Percentiles rank a stretch among this genome's conserved stretches.
These are phyloP conservation scores for Penicillium ochrochloron DNA, from an alignment of 495 filamentous ascomycete species.

Conservation along the genomic window DNA sequence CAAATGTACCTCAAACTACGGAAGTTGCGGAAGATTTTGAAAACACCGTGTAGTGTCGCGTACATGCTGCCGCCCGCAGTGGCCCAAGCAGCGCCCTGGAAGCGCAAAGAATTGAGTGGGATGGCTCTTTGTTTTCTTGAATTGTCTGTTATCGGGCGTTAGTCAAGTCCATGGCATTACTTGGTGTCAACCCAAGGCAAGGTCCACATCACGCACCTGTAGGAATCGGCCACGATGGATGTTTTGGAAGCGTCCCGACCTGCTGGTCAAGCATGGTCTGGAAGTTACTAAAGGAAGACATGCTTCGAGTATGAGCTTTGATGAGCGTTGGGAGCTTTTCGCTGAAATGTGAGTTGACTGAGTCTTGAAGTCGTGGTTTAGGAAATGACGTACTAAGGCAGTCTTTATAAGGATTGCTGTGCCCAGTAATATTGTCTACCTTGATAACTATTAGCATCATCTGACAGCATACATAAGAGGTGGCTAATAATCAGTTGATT, in stretches of 20 bases:
- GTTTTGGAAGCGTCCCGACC: conserved; percentile 24
- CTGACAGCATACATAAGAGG: conserved; percentile 2
- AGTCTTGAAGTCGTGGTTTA: background rate
- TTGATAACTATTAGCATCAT: background rate
- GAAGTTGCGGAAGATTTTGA: conserved; percentile 38
- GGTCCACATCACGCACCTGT: conserved; percentile 3
- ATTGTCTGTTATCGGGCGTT: conserved; percentile 1
- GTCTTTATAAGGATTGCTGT: background rate
- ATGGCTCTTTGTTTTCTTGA: conserved; percentile 22
- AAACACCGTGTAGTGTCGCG: conserved; percentile 38
- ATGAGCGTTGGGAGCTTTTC: background rate
- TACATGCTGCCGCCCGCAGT: conserved; percentile 39
- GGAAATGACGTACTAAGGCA: background rate
- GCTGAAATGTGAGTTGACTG: background rate
- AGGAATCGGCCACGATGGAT: conserved; percentile 11
- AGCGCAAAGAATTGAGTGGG: conserved; percentile 30
- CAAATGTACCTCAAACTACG: conserved; percentile 36
- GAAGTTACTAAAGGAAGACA: conserved; percentile 26
- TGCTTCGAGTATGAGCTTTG: background rate
- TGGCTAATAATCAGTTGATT: background rate
- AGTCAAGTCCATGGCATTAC: background rate
- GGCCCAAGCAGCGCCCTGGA: conserved; percentile 38
- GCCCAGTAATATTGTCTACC: conserved; percentile 1
- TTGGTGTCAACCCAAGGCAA: background rate
- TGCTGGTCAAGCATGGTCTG: conserved; percentile 30